Evolutionary conservation across 2,329 filamentous ascomycete species (phyloP).

Genomic region (Fusarium succisae): DNA sequence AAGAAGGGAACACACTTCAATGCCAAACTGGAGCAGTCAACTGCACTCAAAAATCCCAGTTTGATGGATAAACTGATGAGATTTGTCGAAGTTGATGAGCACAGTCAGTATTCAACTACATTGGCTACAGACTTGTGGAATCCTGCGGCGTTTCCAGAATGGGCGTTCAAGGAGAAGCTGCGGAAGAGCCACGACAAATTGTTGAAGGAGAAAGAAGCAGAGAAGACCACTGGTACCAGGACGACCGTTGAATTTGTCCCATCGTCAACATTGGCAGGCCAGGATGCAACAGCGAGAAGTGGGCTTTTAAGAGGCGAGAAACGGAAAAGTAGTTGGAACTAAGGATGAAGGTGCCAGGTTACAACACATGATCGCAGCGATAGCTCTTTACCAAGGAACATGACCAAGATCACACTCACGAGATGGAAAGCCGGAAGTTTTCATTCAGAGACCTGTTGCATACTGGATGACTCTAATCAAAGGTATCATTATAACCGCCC

Average conservation of each 20-base stretch:
- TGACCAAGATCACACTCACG: conserved; percentile 4
- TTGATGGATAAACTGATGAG: conserved; percentile 76
- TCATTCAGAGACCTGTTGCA: conserved; percentile 19
- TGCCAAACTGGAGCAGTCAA: conserved; percentile 72
- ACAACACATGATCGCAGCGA: neutral
- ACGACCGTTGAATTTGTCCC: conserved; percentile 62
- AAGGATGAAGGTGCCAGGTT: neutral
- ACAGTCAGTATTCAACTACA: conserved; percentile 73
- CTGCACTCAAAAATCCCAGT: conserved; percentile 75
- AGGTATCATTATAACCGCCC: conserved; percentile 47
- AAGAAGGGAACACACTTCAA: conserved; percentile 82
- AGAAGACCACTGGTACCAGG: conserved; percentile 53
- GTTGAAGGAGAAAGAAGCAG: conserved; percentile 56
- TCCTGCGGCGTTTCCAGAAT: conserved; percentile 63
- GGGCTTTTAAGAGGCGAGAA: conserved; percentile 45
- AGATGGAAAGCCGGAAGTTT: conserved; percentile 21
- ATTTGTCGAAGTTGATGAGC: conserved; percentile 64
- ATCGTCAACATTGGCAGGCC: conserved; percentile 34
- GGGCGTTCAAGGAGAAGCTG: conserved; percentile 62
- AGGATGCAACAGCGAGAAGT: conserved; percentile 32
- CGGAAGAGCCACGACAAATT: conserved; percentile 58
- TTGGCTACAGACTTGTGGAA: conserved; percentile 66
- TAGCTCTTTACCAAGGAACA: neutral
- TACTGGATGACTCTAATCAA: conserved; percentile 33
- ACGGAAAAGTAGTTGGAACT: conserved; percentile 49